Percentiles rank a stretch among this genome's conserved stretches.
These are phyloP conservation scores for Magnolia changhungtana DNA, from an alignment of 164 flowering plant genomes.

Conservation along the genomic window DNA sequence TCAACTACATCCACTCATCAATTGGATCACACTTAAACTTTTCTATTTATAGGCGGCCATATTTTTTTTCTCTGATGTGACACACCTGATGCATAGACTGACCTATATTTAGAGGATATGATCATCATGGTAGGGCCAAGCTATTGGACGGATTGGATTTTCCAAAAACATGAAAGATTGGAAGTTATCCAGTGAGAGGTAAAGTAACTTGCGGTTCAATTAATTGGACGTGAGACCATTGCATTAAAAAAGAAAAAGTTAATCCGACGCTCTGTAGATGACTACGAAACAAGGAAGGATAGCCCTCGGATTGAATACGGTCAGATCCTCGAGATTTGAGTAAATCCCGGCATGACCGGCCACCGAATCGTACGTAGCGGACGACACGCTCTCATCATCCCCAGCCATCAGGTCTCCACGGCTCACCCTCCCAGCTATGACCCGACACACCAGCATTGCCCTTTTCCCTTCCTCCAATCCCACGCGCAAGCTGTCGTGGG, in stretches of 20 bases:
- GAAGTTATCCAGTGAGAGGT: no score
- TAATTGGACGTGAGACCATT: no score
- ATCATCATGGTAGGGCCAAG: no score
- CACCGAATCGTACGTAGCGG: conserved; percentile 48
- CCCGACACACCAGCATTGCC: conserved; percentile 93
- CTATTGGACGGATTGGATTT: no score
- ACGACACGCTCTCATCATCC: conserved; percentile 11
- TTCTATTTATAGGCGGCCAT: no score
- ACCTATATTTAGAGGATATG: no score
- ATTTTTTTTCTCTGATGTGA: no score
- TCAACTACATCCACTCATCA: no score
- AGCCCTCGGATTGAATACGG: conserved; percentile 71
- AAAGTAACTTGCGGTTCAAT: no score
- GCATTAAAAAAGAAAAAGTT: neutral
- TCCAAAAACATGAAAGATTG: no score
- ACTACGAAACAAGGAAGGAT: conserved; percentile 93
- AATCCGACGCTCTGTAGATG: conserved; percentile 49
- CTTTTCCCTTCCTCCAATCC: conserved; percentile 37
- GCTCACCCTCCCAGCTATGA: conserved; percentile 79
- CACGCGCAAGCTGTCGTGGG: conserved; percentile 53
- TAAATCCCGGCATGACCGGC: conserved; percentile 52
- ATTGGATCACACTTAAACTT: no score
- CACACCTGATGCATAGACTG: no score
- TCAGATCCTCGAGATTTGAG: conserved; percentile 74
- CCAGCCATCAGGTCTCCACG: conserved; percentile 16